Base-by-base conservation (phyloP, 495 filamentous ascomycete species). In the Neurospora tetrasperma region DNA sequence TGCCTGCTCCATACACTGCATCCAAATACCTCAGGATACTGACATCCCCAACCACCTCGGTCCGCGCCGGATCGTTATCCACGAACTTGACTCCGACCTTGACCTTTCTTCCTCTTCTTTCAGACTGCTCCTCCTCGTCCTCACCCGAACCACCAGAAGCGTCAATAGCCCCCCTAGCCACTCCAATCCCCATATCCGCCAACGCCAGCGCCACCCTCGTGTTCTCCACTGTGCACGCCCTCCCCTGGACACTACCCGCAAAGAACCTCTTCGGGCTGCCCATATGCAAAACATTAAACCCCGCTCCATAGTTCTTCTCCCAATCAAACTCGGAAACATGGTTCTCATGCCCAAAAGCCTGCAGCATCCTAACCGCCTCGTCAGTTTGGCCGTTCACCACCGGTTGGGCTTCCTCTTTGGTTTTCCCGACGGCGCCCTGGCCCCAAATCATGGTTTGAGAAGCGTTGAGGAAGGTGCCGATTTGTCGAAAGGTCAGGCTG, bases 401-500 rank as follows among this genome's bases (percentile, higher is more conserved):
- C 0, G 80, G 76, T 11, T 83, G 80, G 4, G 94, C 92, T 0
- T 82, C 75, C 1, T 83, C 83, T 18, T 84, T 82, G 0, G 81
- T 83, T 81, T 98, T 98, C 12, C 83, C 78, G 0, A 85, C 86
- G 3, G 95, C 96, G 6, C 96, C 96, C 82, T 97, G 94, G 40
- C 96, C 96, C 94, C 94, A 98, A 74, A 99, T 97, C 16, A 78
- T 80, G 43, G 83, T 81, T 23, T 88, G 85, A 12, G 88, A 81
- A 9, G 85, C 82, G 73, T 91, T 82, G 11, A 97, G 82, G 78
- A 91, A 97, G 0, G 96, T 99, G 1, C 89, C 93, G 75, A 99
- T 98, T 48, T 89, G 86, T 11, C 96, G 88, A 79, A 99, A 99
- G 5, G 96, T 99, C 62, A 99, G 87, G 12, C 92, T 94, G 78